Base-by-base conservation (phyloP, 352 stramenopile species). In the Globisporangium cederbergense region DNA sequence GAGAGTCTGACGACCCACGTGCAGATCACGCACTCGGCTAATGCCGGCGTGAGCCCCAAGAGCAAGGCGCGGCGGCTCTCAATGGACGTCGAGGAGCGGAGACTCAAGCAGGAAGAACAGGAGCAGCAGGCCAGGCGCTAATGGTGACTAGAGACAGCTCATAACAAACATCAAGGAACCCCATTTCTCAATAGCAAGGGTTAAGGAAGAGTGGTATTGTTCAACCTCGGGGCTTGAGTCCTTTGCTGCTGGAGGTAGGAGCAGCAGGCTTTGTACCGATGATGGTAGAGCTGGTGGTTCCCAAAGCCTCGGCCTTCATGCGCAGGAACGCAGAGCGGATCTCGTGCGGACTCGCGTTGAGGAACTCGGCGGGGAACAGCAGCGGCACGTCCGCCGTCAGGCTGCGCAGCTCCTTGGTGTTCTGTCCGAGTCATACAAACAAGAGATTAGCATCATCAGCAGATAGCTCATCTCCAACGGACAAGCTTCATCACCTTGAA, bases 351-450 rank as follows among this genome's bases (percentile, higher is more conserved):
- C 90, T 71, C 0, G 80, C 86, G 52, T 91, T 88, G 43, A 93
- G 68, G 65, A 96, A 93, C 57, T 97, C 88, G 43, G 62, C 51
- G 0, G 89, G 88, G 50, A 97, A 96, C 34, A 96, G 64, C 14
- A 72, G 69, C 13, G 75, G 66, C 20, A 84, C 88, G 66, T 97
- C 83, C 6, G 89, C 88, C 1, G 82, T 80, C 11, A 96, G 76
- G 60, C 90, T 94, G 38, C 88, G 90, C 30, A 97, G 68, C 56
- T 97, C 89, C 46, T 89, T 89, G 10, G 89, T 89, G 67, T 83
- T 95, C 67, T 88, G 30, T 13, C 49, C 51, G 54, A n/a, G 22
- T 6, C 9, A 49, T 28, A 28, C 38, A 59, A 1, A 49, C 3
- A 32, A 9, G 3, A 32, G 9, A 16, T 10, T 56, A 46, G 40